phyloP scores from a whole-genome alignment of 768 basidiomycete species.

The Mycena floridula region DNA sequence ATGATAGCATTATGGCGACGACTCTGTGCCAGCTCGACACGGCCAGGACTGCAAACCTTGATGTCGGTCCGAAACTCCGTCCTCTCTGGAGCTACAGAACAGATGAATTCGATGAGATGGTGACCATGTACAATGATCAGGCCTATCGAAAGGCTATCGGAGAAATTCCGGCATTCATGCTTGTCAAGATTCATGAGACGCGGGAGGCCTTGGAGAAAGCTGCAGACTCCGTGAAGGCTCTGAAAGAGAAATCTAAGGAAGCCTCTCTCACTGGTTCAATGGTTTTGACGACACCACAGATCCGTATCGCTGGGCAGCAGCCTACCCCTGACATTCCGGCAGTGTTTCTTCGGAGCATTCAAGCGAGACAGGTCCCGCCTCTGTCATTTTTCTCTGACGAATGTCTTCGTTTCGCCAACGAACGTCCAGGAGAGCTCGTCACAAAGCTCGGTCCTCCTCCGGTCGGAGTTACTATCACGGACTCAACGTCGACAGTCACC shows the following conservation, averaged over 20 bases:
- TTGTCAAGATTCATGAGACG: background rate
- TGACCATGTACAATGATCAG: background rate
- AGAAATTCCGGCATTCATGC: background rate
- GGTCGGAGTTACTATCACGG: background rate
- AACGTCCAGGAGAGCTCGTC: background rate
- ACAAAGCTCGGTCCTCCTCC: background rate
- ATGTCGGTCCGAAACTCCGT: background rate
- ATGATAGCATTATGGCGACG: background rate
- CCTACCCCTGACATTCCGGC: background rate
- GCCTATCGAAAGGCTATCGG: background rate
- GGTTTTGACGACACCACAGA: background rate
- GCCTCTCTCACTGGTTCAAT: background rate
- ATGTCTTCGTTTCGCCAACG: background rate
- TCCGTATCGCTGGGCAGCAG: background rate
- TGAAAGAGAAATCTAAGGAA: background rate
- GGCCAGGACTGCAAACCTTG: background rate
- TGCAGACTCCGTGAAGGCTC: too few species aligned
- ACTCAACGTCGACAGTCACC: too few species aligned
- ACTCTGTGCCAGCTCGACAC: background rate
- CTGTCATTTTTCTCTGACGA: background rate
- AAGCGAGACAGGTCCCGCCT: background rate
- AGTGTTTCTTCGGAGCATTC: background rate
- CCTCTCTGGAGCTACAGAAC: background rate
- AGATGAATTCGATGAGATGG: background rate
- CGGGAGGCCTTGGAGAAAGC: too few species aligned